These are phyloP conservation scores for Chlorella sp. DNA, from an alignment of 139 green algal genomes.

Conservation along the genomic window DNA sequence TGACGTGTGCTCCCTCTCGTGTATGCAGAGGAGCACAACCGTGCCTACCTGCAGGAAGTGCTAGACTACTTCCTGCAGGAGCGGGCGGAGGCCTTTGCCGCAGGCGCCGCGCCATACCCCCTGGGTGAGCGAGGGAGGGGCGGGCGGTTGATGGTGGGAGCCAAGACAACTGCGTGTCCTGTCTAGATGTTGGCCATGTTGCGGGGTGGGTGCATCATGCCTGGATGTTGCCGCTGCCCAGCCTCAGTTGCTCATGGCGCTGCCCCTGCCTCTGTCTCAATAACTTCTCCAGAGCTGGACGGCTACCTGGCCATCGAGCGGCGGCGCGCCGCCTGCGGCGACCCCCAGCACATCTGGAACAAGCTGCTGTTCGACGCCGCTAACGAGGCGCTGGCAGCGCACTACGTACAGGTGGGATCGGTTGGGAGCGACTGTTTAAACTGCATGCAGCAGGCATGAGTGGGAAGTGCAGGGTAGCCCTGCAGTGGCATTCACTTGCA, in stretches of 20 bases:
- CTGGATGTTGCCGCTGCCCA: no score
- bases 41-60: conserved; percentile 15
- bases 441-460: no score
- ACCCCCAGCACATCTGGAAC: conserved; percentile 51
- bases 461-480: no score
- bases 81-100: conserved; percentile 13
- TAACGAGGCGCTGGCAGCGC: conserved; percentile 40
- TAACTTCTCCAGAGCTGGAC: conserved; percentile 22
- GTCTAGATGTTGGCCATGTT: no score
- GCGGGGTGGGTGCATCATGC: no score
- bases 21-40: conserved; percentile 26
- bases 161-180: no score
- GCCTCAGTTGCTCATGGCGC: no score
- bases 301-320: conserved; percentile 35
- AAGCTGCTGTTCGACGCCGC: conserved; percentile 47
- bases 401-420: conserved; percentile 7
- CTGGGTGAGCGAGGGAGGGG: conserved; percentile 6
- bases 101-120: background rate
- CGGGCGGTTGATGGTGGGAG: no score
- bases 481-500: no score
- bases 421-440: no score
- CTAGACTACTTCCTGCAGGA: conserved; percentile 22
- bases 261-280: no score
- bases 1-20: no score
- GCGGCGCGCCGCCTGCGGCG: conserved; percentile 20